These are phyloP conservation scores for Nicotiana paniculata DNA, from an alignment of 257 asterid genomes.

Conservation along the genomic window DNA sequence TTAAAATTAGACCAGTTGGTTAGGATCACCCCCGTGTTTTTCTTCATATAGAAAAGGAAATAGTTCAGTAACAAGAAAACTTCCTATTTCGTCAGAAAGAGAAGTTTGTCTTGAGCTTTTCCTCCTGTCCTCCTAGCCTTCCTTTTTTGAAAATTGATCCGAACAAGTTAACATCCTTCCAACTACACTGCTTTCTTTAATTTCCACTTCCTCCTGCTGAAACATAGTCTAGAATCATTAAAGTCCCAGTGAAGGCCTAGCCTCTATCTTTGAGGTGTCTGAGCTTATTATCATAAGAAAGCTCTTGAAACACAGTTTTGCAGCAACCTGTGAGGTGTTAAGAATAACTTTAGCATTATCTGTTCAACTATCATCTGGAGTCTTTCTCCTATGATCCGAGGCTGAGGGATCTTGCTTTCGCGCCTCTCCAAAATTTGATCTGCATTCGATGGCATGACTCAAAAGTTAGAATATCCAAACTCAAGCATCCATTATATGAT, in stretches of 20 bases:
- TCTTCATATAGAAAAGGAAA: not conserved
- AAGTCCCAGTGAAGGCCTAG: not conserved
- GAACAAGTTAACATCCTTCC: not conserved
- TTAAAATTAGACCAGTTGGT: not conserved
- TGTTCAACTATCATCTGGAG: constrained; percentile 22
- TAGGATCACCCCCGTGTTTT: not conserved
- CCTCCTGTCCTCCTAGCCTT: not conserved
- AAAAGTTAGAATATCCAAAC: not conserved
- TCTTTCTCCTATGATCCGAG: constrained; percentile 35
- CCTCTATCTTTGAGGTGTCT: not conserved
- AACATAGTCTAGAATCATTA: not conserved
- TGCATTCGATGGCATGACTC: constrained; percentile 17
- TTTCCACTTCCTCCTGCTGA: not conserved
- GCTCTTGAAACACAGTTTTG: not conserved
- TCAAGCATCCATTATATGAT: not conserved
- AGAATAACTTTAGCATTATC: not conserved
- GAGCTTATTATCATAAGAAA: not conserved
- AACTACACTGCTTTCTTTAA: not conserved
- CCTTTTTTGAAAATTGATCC: not conserved
- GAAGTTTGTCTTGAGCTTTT: not conserved
- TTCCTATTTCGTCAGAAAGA: too few species aligned
- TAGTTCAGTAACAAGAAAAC: not conserved
- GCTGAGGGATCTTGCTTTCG: constrained; percentile 42
- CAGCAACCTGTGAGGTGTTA: not conserved
- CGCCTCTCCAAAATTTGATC: constrained; percentile 66